Percentiles rank a stretch among this genome's conserved stretches.
Evolutionary conservation across 1,284 basidiomycete species (phyloP).

Genomic region (Ceratobasidium sp.): DNA sequence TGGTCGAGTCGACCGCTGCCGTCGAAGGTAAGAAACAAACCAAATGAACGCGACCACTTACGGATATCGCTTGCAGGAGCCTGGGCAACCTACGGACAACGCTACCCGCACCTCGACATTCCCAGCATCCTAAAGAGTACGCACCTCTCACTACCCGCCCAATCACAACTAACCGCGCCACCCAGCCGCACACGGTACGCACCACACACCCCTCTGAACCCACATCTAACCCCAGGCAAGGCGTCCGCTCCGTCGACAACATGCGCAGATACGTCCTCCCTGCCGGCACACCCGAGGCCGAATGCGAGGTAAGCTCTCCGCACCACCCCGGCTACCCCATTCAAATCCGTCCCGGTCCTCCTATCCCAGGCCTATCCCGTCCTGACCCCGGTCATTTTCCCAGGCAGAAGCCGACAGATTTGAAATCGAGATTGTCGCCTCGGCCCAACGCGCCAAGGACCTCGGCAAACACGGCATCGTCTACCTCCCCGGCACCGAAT

Average conservation of each 20-base stretch:
- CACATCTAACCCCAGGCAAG: conserved; percentile 28
- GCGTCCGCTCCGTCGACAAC: conserved; percentile 47
- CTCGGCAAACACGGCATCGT: conserved; percentile 44
- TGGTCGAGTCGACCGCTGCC: conserved; percentile 48
- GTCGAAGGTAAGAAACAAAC: conserved; percentile 29
- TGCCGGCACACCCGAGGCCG: conserved; percentile 22
- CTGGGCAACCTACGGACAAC: conserved; percentile 45
- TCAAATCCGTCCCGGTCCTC: neutral
- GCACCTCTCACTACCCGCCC: neutral
- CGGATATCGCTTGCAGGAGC: conserved; percentile 20
- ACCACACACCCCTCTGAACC: neutral
- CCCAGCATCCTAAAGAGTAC: conserved; percentile 44
- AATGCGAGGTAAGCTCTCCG: neutral
- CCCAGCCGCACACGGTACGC: conserved; percentile 29
- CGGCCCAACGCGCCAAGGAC: conserved; percentile 38
- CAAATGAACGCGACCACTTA: neutral
- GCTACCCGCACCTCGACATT: conserved; percentile 47
- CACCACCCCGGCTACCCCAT: neutral
- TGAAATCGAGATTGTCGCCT: conserved; percentile 46
- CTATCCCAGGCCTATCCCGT: neutral
- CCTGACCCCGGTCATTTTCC: neutral
- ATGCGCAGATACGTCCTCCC: conserved; percentile 35
- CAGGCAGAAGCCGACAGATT: conserved; percentile 46
- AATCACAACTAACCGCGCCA: conserved; percentile 1
- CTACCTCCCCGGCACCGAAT: conserved; percentile 46